Percentiles rank a stretch among this genome's conserved stretches.
Conservation (phyloP, 345 rosid species). For the Pistacia atlantica region DNA sequence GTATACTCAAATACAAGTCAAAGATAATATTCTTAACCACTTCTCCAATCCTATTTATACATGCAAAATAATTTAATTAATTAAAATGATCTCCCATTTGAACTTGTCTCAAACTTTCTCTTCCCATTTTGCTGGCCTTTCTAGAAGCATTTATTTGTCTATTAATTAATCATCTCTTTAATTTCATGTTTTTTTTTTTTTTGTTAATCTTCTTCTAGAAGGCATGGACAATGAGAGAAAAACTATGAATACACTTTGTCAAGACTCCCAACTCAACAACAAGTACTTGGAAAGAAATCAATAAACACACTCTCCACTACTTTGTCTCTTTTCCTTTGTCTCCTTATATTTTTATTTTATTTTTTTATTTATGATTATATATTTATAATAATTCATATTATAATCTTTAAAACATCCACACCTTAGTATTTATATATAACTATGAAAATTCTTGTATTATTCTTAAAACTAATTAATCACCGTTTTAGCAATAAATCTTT, state of each 20-base stretch:
- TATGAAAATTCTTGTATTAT: too few relatives aligned
- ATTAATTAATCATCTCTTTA: neutral
- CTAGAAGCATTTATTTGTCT: constrained; percentile 1
- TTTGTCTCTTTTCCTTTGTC: neutral
- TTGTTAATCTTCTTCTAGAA: constrained; percentile 8
- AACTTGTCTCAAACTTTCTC: neutral
- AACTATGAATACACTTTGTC: neutral
- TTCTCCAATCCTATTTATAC: too few relatives aligned
- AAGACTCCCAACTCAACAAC: neutral
- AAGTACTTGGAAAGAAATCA: neutral
- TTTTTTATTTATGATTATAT: too few relatives aligned
- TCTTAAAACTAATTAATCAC: too few relatives aligned
- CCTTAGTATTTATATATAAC: too few relatives aligned
- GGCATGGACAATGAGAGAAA: neutral
- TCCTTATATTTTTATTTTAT: neutral
- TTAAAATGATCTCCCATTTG: too few relatives aligned
- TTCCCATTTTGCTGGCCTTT: neutral
- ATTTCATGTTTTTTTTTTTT: neutral
- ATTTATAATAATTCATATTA: too few relatives aligned
- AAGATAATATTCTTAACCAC: too few relatives aligned
- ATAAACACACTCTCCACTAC: neutral
- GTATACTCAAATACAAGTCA: too few relatives aligned
- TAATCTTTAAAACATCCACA: too few relatives aligned
- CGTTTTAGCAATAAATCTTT: too few relatives aligned
- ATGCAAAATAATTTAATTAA: neutral